Conservation (phyloP, 2,329 filamentous ascomycete genomes). For the Septoria petroselini region DNA sequence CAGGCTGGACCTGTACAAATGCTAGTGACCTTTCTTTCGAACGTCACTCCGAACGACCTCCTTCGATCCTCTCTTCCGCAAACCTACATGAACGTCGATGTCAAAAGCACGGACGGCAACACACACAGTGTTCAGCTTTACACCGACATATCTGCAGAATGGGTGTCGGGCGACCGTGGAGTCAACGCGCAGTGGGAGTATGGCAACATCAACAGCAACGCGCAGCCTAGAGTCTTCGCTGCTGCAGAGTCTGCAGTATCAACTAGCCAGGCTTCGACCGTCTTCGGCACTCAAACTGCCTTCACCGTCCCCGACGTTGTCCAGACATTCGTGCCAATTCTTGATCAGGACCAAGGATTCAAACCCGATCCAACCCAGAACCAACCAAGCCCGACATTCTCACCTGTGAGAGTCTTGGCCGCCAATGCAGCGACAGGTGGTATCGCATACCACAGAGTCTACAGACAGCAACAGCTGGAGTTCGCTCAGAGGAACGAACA, state of each 20-base stretch:
- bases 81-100: constrained; percentile 65
- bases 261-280: constrained; percentile 9
- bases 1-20: constrained; percentile 37
- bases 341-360: constrained; percentile 10
- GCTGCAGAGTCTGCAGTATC: constrained; percentile 7
- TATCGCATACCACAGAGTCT: constrained; percentile 33
- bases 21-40: constrained; percentile 15
- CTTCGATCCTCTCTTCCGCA: constrained; percentile 61
- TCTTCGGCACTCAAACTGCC: constrained; percentile 24
- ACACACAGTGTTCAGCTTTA: constrained; percentile 67
- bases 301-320: constrained; percentile 14
- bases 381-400: constrained; percentile 9
- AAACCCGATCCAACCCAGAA: constrained; percentile 7
- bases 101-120: constrained; percentile 59
- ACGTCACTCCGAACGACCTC: constrained; percentile 13
- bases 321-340: constrained; percentile 16
- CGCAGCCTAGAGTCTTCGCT: constrained; percentile 7
- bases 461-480: constrained; percentile 33
- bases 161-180: constrained; percentile 60
- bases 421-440: constrained; percentile 14
- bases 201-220: constrained; percentile 26
- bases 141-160: constrained; percentile 70
- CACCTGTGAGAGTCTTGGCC: constrained; percentile 12
- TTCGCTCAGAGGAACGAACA: constrained; percentile 50
- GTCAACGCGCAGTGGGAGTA: constrained; percentile 61